Evolutionary conservation across 768 basidiomycete genomes (phyloP).

Genomic region (Mycena vitilis): DNA sequence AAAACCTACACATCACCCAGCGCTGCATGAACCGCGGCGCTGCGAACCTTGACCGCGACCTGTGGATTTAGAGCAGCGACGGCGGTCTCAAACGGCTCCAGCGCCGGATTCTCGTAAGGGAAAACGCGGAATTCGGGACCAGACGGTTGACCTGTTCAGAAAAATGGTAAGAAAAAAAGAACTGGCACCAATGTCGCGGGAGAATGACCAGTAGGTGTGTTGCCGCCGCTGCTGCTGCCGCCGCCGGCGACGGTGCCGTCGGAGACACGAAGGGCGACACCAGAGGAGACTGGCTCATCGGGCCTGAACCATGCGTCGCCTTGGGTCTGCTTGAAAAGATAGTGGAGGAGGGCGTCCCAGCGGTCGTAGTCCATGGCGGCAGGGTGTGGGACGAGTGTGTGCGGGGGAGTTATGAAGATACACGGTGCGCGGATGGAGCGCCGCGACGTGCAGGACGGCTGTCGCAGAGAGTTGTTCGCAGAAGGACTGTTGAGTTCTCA

Average conservation of each 20-base stretch:
- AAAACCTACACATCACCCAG: slow-evolving; percentile 68
- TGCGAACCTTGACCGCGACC: slow-evolving; percentile 84
- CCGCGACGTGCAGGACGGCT: neutral
- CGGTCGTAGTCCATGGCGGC: slow-evolving; percentile 76
- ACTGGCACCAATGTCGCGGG: neutral
- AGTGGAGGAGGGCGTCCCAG: slow-evolving; percentile 83
- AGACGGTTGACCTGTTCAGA: slow-evolving; percentile 19
- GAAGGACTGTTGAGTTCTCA: neutral
- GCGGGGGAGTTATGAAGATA: neutral
- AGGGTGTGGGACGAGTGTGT: neutral
- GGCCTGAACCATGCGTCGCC: slow-evolving; percentile 89
- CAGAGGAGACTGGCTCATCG: slow-evolving; percentile 77
- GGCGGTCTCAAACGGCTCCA: slow-evolving; percentile 82
- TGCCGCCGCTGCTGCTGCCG: slow-evolving; percentile 31
- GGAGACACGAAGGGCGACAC: slow-evolving; percentile 70
- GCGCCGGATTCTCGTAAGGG: slow-evolving; percentile 79
- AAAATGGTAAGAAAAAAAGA: neutral
- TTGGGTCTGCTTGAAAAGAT: slow-evolving; percentile 83
- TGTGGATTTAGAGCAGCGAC: slow-evolving; percentile 81
- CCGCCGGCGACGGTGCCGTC: slow-evolving; percentile 47
- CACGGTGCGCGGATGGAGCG: neutral
- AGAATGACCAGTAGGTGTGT: slow-evolving; percentile 43
- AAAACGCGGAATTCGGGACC: slow-evolving; percentile 77
- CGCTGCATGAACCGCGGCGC: slow-evolving; percentile 84
- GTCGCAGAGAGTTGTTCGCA: neutral